Base-by-base conservation (phyloP, 352 stramenopile species). In the Phytophthora sp. region DNA sequence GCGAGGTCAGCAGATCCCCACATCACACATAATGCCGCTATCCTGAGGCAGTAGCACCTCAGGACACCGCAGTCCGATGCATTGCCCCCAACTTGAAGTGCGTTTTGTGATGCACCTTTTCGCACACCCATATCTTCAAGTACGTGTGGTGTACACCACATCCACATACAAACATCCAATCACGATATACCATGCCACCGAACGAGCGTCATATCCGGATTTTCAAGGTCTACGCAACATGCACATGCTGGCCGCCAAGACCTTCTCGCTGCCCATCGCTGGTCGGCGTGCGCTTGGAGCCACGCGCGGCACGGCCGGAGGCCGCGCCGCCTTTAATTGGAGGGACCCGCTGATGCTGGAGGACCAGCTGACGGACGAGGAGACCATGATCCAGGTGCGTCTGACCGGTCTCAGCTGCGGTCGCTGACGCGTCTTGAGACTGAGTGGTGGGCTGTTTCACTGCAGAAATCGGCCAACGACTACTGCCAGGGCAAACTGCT, bases 401-500 rank as follows among this genome's bases (percentile, higher is more conserved):
- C 7, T 53, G 30, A 18, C 21, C 1, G 20, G 21, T 59, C 55
- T 60, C 29, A 50, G 12, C 36, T 56, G 31, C 33, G 13, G 30
- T 49, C 44, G 21, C 27, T 35, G 7, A 24, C n/a, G 7, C 11
- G 44, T 35, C 29, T 62, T 54, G 38, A 35, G 39, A 26, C 29
- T 66, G 12, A 63, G 4, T 29, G 46, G 66, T n/a, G 1, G 16
- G n/a, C 11, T 45, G 2, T 42, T 62, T 46, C 3, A 7, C 12
- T 31, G 39, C 71, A 97, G 82, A 95, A 98, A 83, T 91, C 94
- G 3, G 89, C 95, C 29, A 88, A 90, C 31, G 79, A 89, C 38
- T 99, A 98, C 81, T 98, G 94, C 76, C 93, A 98, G 71, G 72
- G 84, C 46, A 94, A 98, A 67, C 81, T 99, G 20, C 68, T 98